These are phyloP conservation scores for Trichoderma sp. DNA, from an alignment of 2,329 filamentous ascomycete genomes.

Conservation along the genomic window DNA sequence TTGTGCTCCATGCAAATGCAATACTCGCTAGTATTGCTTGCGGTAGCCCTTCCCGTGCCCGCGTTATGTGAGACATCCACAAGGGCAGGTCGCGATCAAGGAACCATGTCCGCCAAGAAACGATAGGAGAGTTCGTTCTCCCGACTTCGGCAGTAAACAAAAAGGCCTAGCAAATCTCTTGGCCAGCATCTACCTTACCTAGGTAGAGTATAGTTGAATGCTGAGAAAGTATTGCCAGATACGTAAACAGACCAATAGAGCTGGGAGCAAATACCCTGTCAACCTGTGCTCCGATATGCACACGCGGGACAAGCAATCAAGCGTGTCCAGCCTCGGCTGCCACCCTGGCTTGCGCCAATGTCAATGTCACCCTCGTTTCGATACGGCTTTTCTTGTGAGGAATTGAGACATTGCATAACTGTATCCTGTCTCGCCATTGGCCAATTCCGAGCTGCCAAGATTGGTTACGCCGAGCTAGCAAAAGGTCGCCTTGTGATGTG, in stretches of 20 bases:
- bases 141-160: background rate
- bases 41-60: background rate
- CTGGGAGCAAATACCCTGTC: background rate
- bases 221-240: background rate
- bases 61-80: slow-evolving; percentile 13
- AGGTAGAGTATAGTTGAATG: background rate
- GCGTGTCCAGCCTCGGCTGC: background rate
- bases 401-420: background rate
- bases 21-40: background rate
- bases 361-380: background rate
- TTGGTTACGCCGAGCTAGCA: background rate
- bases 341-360: background rate
- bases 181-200: background rate
- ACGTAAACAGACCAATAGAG: background rate
- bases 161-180: background rate
- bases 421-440: background rate
- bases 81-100: slow-evolving; percentile 12
- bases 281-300: background rate
- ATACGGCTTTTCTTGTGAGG: background rate
- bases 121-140: background rate
- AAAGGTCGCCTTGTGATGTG: background rate
- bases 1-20: background rate
- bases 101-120: slow-evolving; percentile 16
- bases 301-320: background rate
- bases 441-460: background rate